Evolutionary conservation across 371 early-diverging fungal species (phyloP).

Genomic region (Dichotomocladium elegans): DNA sequence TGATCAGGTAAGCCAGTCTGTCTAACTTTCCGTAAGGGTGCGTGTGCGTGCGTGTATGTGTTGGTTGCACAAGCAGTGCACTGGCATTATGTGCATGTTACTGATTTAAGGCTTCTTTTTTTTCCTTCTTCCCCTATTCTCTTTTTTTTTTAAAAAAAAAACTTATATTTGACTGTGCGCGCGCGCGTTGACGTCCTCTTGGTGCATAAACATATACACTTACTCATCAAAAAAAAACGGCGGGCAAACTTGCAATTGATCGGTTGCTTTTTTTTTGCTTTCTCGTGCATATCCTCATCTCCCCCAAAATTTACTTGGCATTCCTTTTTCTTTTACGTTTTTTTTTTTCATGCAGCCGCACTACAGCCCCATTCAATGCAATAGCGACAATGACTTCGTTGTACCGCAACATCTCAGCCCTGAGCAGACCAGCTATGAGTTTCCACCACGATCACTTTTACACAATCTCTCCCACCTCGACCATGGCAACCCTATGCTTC

Average conservation of each 20-base stretch:
- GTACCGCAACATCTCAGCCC: slow-evolving; percentile 36
- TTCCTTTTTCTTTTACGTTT: slow-evolving; percentile 7
- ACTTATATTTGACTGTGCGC: too few species aligned
- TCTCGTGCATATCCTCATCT: not conserved
- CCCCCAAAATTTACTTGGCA: slow-evolving; percentile 3
- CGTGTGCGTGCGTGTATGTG: too few species aligned
- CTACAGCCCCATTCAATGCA: not conserved
- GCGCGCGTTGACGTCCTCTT: not conserved
- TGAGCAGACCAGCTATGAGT: slow-evolving; percentile 36
- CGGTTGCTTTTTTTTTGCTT: not conserved
- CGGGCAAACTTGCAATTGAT: slow-evolving; percentile 9
- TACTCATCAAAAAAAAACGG: not conserved
- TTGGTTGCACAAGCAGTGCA: not conserved
- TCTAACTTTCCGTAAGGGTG: not conserved
- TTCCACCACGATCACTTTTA: slow-evolving; percentile 34
- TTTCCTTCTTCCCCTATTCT: slow-evolving; percentile 2
- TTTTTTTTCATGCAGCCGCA: not conserved
- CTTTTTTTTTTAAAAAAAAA: too few species aligned
- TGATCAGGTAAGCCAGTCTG: not conserved
- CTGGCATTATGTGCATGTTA: slow-evolving; percentile 1
- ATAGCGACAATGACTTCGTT: slow-evolving; percentile 10
- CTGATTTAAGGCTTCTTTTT: not conserved
- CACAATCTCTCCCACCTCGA: slow-evolving; percentile 20
- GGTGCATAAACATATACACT: too few species aligned
- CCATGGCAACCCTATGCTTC: slow-evolving; percentile 27